A percentile compares a stretch with the other conserved stretches of the same genome.
These are phyloP conservation scores for Collybiopsis confluens DNA, from an alignment of 768 basidiomycete species.

Conservation along the genomic window DNA sequence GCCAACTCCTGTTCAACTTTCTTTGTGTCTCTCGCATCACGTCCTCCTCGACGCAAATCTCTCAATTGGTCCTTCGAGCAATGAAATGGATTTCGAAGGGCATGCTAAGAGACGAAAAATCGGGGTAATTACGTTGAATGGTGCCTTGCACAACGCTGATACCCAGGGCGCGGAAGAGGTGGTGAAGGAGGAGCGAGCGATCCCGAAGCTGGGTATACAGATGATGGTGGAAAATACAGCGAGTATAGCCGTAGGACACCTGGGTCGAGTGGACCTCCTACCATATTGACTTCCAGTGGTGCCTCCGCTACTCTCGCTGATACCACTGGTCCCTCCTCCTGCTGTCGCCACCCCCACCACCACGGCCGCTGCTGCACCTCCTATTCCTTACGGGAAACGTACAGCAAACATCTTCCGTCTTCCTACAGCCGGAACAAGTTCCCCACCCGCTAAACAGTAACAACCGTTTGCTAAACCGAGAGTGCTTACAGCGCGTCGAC, in stretches of 20 bases:
- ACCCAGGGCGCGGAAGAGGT: not conserved
- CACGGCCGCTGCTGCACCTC: no score
- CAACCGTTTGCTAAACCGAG: not conserved
- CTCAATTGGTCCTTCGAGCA: no score
- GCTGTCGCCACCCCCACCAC: no score
- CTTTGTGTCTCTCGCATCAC: not conserved
- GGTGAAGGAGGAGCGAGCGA: not conserved
- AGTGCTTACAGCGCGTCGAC: conserved; percentile 30
- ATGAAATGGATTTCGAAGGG: not conserved
- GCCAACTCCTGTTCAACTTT: not conserved
- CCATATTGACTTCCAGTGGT: no score
- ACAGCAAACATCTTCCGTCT: not conserved
- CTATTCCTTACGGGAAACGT: no score
- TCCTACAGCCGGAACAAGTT: not conserved
- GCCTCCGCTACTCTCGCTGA: no score
- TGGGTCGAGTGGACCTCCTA: no score
- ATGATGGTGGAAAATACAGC: not conserved
- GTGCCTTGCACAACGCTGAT: not conserved
- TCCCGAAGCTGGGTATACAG: not conserved
- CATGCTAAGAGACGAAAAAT: conserved; percentile 18
- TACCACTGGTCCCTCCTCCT: no score
- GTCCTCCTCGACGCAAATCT: not conserved
- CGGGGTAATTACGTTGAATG: conserved; percentile 37
- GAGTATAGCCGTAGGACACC: no score
- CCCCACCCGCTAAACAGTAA: not conserved